Evolutionary conservation across 164 flowering plant species (phyloP).

Genomic region (Dillenia suffruticosa): DNA sequence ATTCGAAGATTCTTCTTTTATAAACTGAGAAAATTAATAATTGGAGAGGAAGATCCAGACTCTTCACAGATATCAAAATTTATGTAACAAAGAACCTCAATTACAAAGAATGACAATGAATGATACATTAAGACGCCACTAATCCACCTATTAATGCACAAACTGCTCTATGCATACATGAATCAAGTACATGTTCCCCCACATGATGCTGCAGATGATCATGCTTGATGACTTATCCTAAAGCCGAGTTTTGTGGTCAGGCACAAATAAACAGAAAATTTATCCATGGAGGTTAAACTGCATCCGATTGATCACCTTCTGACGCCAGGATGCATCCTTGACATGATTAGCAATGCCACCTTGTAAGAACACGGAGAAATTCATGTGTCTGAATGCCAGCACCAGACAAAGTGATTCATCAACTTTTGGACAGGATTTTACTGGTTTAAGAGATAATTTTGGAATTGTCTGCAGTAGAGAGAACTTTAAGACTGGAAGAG

Average conservation of each 20-base stretch:
- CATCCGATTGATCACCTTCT: not conserved
- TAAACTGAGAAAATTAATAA: not conserved
- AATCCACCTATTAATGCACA: constrained; percentile 1
- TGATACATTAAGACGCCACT: not conserved
- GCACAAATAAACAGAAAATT: not conserved
- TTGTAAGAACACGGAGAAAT: not conserved
- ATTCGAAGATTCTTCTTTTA: not conserved
- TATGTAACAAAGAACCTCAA: not conserved
- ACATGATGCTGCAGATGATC: not conserved
- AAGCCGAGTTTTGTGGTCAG: no score
- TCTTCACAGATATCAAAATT: not conserved
- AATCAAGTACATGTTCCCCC: not conserved
- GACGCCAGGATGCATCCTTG: not conserved
- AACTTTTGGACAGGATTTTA: no score
- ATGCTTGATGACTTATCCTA: not conserved
- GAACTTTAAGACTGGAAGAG: not conserved
- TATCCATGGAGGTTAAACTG: not conserved
- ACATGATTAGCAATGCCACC: not conserved
- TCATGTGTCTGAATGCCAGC: not conserved
- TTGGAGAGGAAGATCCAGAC: not conserved
- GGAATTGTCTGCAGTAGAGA: not conserved
- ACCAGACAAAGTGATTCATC: not conserved
- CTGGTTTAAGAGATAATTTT: no score
- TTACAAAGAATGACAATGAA: constrained; percentile 2
- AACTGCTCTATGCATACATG: no score